phyloP scores from a whole-genome alignment of 139 green algal species.

The Pleodorina starrii region DNA sequence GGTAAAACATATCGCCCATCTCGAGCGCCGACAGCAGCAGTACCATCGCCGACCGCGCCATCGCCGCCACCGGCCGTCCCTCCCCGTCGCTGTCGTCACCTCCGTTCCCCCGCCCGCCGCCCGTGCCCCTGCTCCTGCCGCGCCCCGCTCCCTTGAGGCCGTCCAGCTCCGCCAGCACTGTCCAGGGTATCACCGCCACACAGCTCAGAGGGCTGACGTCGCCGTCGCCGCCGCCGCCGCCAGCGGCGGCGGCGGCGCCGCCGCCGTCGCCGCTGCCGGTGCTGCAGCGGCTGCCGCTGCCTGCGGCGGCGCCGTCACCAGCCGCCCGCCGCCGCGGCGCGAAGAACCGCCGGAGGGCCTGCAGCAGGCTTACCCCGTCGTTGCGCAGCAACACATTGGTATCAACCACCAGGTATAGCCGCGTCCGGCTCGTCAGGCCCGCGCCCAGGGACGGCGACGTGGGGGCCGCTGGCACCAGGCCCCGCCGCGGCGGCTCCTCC shows the following conservation, averaged over 20 bases:
- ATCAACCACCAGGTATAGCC: slow-evolving; percentile 34
- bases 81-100: not conserved
- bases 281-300: not conserved
- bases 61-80: slow-evolving; percentile 11
- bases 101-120: not conserved
- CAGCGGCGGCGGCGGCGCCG: not conserved
- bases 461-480: too few species aligned
- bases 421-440: not conserved
- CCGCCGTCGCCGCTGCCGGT: not conserved
- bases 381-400: slow-evolving; percentile 37
- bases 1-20: not conserved
- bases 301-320: not conserved
- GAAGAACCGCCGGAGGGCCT: not conserved
- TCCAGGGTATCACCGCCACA: slow-evolving; percentile 37
- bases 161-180: slow-evolving; percentile 46
- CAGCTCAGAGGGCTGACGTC: not conserved
- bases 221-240: not conserved
- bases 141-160: not conserved
- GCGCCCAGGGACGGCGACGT: too few species aligned
- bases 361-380: slow-evolving; percentile 12
- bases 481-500: not conserved
- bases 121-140: not conserved
- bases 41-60: slow-evolving; percentile 12
- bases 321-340: not conserved
- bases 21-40: not conserved